phyloP scores from a whole-genome alignment of 495 filamentous ascomycete species.

The Tetracladium setigerum region DNA sequence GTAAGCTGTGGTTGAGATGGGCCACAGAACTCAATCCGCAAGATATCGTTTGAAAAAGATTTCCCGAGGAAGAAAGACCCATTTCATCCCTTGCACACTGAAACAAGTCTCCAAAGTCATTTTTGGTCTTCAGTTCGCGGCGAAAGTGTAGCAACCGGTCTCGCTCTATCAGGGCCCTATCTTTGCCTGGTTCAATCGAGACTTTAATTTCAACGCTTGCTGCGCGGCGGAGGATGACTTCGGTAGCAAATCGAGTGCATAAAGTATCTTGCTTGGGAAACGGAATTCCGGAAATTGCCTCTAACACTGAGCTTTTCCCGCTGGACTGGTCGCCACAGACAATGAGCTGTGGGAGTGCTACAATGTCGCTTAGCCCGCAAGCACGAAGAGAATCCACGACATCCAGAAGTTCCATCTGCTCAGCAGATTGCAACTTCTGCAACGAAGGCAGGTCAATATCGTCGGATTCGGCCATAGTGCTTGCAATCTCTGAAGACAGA shows the following conservation, averaged over 20 bases:
- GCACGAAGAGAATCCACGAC: constrained; percentile 42
- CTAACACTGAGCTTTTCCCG: constrained; percentile 68
- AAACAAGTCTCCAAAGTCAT: constrained; percentile 27
- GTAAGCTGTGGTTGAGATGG: constrained; percentile 51
- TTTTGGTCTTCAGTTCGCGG: constrained; percentile 1
- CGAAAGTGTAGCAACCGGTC: neutral
- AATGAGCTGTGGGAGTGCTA: constrained; percentile 58
- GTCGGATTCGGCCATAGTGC: constrained; percentile 5
- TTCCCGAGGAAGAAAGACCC: constrained; percentile 30
- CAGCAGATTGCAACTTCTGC: constrained; percentile 7
- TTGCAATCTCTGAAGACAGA: no score
- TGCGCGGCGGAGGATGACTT: constrained; percentile 24
- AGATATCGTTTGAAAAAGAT: constrained; percentile 50
- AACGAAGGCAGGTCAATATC: constrained; percentile 6
- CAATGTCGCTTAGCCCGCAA: constrained; percentile 31
- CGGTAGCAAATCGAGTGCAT: constrained; percentile 64
- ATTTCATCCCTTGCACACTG: constrained; percentile 38
- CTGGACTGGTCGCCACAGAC: no score
- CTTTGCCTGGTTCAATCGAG: constrained; percentile 1
- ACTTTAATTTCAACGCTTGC: neutral
- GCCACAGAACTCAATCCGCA: constrained; percentile 54
- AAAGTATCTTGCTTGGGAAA: constrained; percentile 58
- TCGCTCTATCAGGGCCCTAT: neutral
- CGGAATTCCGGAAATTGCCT: constrained; percentile 62
- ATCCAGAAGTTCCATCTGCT: constrained; percentile 29